These are phyloP conservation scores for Spizellomyces punctatus DNA, from an alignment of 192 early-diverging fungal genomes.

Conservation along the genomic window DNA sequence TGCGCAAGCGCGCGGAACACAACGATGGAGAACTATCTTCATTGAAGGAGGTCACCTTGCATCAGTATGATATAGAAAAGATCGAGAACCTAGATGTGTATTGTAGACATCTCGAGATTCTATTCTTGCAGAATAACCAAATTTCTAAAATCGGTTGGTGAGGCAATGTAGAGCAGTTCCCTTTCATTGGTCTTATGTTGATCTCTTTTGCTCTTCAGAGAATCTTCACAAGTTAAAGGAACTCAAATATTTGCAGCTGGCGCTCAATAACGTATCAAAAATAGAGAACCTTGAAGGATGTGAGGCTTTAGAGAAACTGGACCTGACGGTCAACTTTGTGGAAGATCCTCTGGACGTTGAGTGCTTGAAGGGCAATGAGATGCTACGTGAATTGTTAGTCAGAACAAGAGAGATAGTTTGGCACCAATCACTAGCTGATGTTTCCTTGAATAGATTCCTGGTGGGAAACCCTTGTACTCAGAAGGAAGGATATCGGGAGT, in stretches of 20 bases:
- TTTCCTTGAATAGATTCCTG: constrained; percentile 39
- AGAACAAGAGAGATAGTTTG: not conserved
- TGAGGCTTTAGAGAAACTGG: constrained; percentile 57
- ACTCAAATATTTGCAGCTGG: constrained; percentile 59
- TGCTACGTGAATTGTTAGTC: constrained; percentile 52
- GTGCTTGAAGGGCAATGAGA: constrained; percentile 39
- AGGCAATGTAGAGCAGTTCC: not conserved
- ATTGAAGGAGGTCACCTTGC: constrained; percentile 57
- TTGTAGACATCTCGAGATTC: constrained; percentile 59
- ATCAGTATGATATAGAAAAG: constrained; percentile 67
- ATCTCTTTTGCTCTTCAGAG: constrained; percentile 28
- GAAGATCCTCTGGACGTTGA: constrained; percentile 52
- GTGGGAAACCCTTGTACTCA: constrained; percentile 58
- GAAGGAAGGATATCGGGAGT: constrained; percentile 54
- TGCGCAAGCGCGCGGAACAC: constrained; percentile 58
- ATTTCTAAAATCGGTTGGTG: constrained; percentile 56
- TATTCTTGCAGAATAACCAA: constrained; percentile 62
- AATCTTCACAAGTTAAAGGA: constrained; percentile 60
- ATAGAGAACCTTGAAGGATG: constrained; percentile 63
- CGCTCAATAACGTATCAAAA: constrained; percentile 59
- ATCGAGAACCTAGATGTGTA: constrained; percentile 65
- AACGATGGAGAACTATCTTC: constrained; percentile 64
- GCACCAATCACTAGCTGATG: not conserved
- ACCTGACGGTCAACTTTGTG: constrained; percentile 66
- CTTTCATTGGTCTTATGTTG: not conserved